Evolutionary conservation across 805 yeast genomes (phyloP), one percentile per base, ranked within the genome.

Genomic region (Diddensiella transvaalensis): DNA sequence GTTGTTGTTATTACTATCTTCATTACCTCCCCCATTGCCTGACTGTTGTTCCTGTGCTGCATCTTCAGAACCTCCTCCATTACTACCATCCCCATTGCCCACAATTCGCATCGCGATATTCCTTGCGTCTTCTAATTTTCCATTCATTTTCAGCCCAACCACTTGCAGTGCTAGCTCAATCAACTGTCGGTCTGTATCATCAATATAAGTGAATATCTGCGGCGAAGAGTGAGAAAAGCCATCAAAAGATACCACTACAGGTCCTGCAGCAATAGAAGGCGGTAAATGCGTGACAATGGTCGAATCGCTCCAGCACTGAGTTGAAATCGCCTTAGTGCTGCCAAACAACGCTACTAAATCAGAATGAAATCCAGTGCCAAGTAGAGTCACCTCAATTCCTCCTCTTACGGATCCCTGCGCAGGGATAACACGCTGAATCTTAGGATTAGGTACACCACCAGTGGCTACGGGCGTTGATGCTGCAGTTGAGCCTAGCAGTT

Each of bases 131-230:
- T 93, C 98, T 49, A 93, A 72, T 60, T 85, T 85, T 50, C 98
- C 98, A 63, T 88, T 90, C 96, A 91, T 89, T 68, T 93, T 91
- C 67, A 90, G 74, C 1, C 98, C 99, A 37, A 93, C 96, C 58
- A 93, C 95, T 64, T 93, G 98, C 58, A 93, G 73, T 1, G 99
- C 99, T 55, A 93, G 73, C 68, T 93, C 99, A 63, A 93, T 87
- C 64, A 93, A 75, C 67, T 91, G 97, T 55, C 95, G 78, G 68
- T 93, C 99, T 5, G 96, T 87, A 63, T 93, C 99, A 68, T 93
- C 97, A 39, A 88, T 77, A 61, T 93, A 93, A 0, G 98, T 91
- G 67, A 93, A 93, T 1, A 87, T 74, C 60, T 80, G 86, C 19
- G 62, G 66, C 44, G 58, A 61, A 24, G 52, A 67, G 53, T 61